phyloP scores from a whole-genome alignment of 805 yeast species.

The Zygoascus ofunaensis region DNA sequence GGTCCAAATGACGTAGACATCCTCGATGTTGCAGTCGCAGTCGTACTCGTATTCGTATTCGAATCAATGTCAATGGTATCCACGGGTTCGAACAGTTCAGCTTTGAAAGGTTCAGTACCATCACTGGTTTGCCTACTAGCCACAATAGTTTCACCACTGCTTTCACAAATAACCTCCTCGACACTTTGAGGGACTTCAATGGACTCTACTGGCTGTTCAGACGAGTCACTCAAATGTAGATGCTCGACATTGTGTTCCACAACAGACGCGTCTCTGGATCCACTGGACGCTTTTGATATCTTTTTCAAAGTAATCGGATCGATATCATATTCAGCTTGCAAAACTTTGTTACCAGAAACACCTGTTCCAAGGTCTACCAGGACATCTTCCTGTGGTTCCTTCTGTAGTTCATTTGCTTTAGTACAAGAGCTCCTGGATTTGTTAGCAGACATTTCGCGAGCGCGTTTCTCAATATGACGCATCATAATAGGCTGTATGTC shows the following conservation, averaged over 20 bases:
- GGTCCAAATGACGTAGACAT: too few relatives aligned
- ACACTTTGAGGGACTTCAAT: not conserved
- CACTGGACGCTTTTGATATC: not conserved
- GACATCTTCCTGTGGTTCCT: not conserved
- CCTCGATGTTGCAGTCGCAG: too few relatives aligned
- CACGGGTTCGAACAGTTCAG: not conserved
- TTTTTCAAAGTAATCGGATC: conserved; percentile 9
- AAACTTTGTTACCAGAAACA: not conserved
- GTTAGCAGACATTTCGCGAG: not conserved
- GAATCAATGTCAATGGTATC: not conserved
- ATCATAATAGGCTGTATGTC: not conserved
- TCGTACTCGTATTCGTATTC: too few relatives aligned
- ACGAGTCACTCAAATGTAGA: too few relatives aligned
- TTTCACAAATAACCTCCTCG: not conserved
- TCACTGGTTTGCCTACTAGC: not conserved
- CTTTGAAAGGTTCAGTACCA: not conserved
- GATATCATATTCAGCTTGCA: not conserved
- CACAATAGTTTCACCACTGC: not conserved
- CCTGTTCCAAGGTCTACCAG: not conserved
- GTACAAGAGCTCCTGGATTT: not conserved
- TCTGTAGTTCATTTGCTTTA: not conserved
- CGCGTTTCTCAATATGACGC: not conserved
- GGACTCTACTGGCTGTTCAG: not conserved
- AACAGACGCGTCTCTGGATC: not conserved
- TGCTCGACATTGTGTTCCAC: too few relatives aligned